Percentiles rank a stretch among this genome's conserved stretches.
phyloP scores from a whole-genome alignment of 2,329 filamentous ascomycete species.

The Triangularia setosa region DNA sequence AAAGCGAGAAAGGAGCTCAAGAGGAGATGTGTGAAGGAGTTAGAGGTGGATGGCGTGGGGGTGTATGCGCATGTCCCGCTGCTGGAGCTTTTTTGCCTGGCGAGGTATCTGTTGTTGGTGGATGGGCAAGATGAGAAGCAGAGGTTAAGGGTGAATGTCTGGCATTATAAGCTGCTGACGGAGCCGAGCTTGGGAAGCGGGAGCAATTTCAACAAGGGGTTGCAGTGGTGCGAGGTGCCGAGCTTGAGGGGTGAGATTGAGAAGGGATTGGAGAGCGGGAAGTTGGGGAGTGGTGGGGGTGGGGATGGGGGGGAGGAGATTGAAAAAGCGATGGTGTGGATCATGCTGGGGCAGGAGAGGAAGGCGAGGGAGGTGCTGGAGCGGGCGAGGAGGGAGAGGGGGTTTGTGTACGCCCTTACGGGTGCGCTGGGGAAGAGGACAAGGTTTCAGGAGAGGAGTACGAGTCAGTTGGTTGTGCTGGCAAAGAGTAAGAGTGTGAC shows the following conservation, averaged over 20 bases:
- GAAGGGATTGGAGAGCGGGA: slow-evolving; percentile 40
- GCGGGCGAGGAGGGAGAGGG: slow-evolving; percentile 61
- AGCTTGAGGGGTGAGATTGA: slow-evolving; percentile 50
- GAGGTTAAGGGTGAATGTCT: slow-evolving; percentile 68
- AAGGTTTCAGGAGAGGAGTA: slow-evolving; percentile 72
- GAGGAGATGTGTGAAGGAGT: slow-evolving; percentile 59
- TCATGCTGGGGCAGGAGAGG: slow-evolving; percentile 75
- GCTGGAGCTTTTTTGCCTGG: slow-evolving; percentile 78
- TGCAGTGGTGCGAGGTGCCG: slow-evolving; percentile 57
- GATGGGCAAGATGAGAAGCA: slow-evolving; percentile 52
- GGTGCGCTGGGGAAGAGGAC: slow-evolving; percentile 84
- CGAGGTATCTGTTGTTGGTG: slow-evolving; percentile 43
- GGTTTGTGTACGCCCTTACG: slow-evolving; percentile 77
- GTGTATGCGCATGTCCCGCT: slow-evolving; percentile 81
- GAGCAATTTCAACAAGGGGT: slow-evolving; percentile 52
- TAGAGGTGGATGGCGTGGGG: slow-evolving; percentile 80
- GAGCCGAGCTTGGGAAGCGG: slow-evolving; percentile 53
- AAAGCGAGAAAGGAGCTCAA: slow-evolving; percentile 36
- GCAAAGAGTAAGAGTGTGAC: slow-evolving; percentile 68
- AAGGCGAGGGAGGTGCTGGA: slow-evolving; percentile 70
- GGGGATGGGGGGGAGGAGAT: slow-evolving; percentile 55
- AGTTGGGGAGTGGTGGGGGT: slow-evolving; percentile 38
- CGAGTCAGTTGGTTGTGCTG: slow-evolving; percentile 85
- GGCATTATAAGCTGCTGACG: slow-evolving; percentile 58
- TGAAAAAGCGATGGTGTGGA: slow-evolving; percentile 78